These are phyloP conservation scores for Entrophospora sp. DNA, from an alignment of 192 early-diverging fungal species.

Conservation along the genomic window DNA sequence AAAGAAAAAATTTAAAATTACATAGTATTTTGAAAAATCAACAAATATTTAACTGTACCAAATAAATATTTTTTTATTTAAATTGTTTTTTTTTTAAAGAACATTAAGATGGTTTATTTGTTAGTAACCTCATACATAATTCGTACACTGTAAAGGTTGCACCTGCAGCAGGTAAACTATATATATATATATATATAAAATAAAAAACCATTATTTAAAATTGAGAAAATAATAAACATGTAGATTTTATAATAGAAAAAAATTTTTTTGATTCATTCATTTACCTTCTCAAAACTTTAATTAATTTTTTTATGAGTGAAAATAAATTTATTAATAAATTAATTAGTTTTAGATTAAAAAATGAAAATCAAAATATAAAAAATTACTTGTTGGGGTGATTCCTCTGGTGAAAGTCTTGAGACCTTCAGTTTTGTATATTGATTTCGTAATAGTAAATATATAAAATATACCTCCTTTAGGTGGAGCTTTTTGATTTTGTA, in stretches of 20 bases:
- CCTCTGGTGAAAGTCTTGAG: conserved; percentile 56
- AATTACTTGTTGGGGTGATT: conserved; percentile 42
- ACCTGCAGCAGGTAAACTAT: conserved; percentile 67
- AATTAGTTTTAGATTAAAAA: background rate
- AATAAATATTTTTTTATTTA: too few relatives aligned
- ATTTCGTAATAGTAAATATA: conserved; percentile 40
- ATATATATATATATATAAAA: conserved; percentile 14
- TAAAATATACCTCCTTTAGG: conserved; percentile 54
- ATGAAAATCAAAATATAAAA: background rate
- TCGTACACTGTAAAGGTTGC: conserved; percentile 74
- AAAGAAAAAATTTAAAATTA: too few relatives aligned
- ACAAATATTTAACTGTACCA: too few relatives aligned
- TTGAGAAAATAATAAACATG: background rate
- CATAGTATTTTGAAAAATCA: too few relatives aligned
- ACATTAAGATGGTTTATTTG: too few relatives aligned
- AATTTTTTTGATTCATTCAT: background rate
- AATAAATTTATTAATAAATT: background rate
- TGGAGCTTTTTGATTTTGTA: conserved; percentile 54
- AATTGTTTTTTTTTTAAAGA: too few relatives aligned
- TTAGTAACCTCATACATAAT: conserved; percentile 42
- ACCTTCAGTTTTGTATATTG: conserved; percentile 50
- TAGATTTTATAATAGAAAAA: background rate
- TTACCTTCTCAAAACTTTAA: conserved; percentile 32
- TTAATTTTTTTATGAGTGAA: background rate
- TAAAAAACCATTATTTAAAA: background rate